Percentiles rank a stretch among this genome's conserved stretches.
These are phyloP conservation scores for Lentithecium fluviatile DNA, from an alignment of 495 filamentous ascomycete species.

Conservation along the genomic window DNA sequence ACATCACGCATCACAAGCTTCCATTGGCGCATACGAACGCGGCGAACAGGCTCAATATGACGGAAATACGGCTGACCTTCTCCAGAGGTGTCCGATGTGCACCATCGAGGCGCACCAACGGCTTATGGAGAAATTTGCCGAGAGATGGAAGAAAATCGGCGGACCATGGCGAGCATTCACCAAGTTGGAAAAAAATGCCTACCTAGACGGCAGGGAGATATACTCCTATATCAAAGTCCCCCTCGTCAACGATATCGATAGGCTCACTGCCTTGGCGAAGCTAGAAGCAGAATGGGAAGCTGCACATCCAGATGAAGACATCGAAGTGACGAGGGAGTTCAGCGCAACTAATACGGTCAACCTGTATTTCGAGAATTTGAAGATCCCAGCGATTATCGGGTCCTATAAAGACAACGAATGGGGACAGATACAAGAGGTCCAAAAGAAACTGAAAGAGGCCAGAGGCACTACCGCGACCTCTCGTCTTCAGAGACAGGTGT, in stretches of 20 bases:
- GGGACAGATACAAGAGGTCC: not conserved
- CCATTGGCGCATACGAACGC: not conserved
- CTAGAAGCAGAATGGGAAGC: conserved; percentile 1
- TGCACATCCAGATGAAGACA: not conserved
- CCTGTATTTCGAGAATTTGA: no score
- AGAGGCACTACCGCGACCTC: not conserved
- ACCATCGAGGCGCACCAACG: not conserved
- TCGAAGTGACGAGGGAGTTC: not conserved
- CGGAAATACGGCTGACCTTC: not conserved
- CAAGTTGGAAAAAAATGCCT: not conserved
- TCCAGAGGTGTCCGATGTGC: conserved; percentile 3
- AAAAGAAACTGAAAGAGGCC: not conserved
- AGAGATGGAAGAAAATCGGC: not conserved
- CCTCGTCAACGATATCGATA: not conserved
- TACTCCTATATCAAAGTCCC: not conserved
- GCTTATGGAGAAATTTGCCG: not conserved
- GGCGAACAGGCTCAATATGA: not conserved
- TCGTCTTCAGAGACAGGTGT: not conserved
- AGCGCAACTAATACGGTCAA: not conserved
- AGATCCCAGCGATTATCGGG: no score
- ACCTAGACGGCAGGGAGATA: not conserved
- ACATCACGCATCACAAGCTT: not conserved
- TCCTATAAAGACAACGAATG: not conserved
- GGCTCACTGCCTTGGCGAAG: not conserved
- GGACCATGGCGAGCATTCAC: conserved; percentile 8